A percentile compares a stretch with the other conserved stretches of the same genome.
phyloP scores from a whole-genome alignment of 1,284 basidiomycete species.

The Rugosomyces carneus region DNA sequence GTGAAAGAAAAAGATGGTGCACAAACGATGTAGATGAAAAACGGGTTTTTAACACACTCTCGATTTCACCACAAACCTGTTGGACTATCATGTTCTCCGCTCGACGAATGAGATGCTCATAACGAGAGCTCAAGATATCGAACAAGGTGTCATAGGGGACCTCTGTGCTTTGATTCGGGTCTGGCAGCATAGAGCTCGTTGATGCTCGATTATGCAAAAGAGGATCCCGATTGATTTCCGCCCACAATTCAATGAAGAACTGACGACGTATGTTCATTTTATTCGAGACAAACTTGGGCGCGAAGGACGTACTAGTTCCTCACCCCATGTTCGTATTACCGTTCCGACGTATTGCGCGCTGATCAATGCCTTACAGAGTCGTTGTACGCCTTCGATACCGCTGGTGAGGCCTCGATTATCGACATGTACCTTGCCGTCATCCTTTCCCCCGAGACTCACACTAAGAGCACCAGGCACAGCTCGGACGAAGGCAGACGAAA shows the following conservation, averaged over 20 bases:
- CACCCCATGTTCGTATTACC: slow-evolving; percentile 75
- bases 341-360: slow-evolving; percentile 68
- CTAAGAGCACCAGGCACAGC: slow-evolving; percentile 86
- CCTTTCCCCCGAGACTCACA: slow-evolving; percentile 37
- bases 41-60: slow-evolving; percentile 67
- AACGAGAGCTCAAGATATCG: slow-evolving; percentile 63
- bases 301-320: slow-evolving; percentile 63
- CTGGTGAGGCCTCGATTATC: slow-evolving; percentile 62
- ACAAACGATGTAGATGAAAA: slow-evolving; percentile 41
- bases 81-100: slow-evolving; percentile 83
- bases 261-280: slow-evolving; percentile 24
- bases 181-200: slow-evolving; percentile 44
- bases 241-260: slow-evolving; percentile 88
- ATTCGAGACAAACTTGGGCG: neutral
- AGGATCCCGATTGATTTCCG: slow-evolving; percentile 61
- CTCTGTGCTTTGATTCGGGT: slow-evolving; percentile 32
- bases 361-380: slow-evolving; percentile 77
- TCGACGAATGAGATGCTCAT: slow-evolving; percentile 54
- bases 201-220: slow-evolving; percentile 48
- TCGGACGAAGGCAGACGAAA: slow-evolving; percentile 82
- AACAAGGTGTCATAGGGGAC: slow-evolving; percentile 66
- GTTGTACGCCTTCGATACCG: slow-evolving; percentile 74
- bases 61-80: slow-evolving; percentile 75
- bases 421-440: slow-evolving; percentile 43
- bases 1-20: slow-evolving; percentile 9